Evolutionary conservation across 1,284 basidiomycete species (phyloP).

Genomic region (Ceratobasidium sp.): DNA sequence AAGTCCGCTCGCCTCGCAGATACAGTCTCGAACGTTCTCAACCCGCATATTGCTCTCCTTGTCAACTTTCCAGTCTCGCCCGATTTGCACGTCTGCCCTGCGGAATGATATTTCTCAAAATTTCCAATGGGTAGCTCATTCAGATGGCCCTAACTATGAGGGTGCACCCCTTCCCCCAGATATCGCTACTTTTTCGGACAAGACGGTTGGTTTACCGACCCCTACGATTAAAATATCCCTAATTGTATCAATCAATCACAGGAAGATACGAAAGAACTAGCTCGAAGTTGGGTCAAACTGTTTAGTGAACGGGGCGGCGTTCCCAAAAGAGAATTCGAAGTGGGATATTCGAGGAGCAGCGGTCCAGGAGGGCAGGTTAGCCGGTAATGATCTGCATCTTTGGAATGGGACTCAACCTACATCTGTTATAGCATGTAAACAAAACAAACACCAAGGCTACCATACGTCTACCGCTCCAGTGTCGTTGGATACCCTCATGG

Average conservation of each 20-base stretch:
- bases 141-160: not conserved
- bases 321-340: constrained; percentile 22
- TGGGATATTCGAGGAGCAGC: constrained; percentile 27
- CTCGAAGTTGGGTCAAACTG: not conserved
- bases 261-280: constrained; percentile 16
- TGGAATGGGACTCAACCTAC: not conserved
- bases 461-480: constrained; percentile 8
- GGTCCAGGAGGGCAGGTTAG: constrained; percentile 32
- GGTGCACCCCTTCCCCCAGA: constrained; percentile 1
- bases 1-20: too few species aligned
- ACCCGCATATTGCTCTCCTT: too few species aligned
- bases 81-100: not conserved
- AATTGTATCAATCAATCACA: not conserved
- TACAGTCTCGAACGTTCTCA: too few species aligned
- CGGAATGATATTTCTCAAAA: not conserved
- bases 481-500: constrained; percentile 22
- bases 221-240: not conserved
- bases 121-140: constrained; percentile 19
- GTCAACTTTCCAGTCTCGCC: too few species aligned
- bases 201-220: not conserved
- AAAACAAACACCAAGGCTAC: constrained; percentile 29
- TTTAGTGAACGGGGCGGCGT: constrained; percentile 18
- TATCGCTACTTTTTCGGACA: not conserved
- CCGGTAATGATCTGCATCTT: not conserved
- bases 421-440: constrained; percentile 9